A percentile compares a stretch with the other conserved stretches of the same genome.
phyloP scores from a whole-genome alignment of 805 yeast species.

The Candida sphagnicola region DNA sequence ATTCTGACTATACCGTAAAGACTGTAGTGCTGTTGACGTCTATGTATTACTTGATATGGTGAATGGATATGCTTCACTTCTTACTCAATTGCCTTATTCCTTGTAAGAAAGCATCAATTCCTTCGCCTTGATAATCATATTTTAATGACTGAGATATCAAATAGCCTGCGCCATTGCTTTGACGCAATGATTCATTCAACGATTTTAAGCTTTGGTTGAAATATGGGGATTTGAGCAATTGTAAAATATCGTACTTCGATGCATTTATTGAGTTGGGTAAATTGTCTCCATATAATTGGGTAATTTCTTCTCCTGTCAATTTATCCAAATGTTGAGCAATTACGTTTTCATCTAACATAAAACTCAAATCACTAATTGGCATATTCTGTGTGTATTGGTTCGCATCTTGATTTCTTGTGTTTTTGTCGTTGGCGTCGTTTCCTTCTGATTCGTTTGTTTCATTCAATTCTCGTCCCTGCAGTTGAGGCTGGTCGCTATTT shows the following conservation, averaged over 20 bases:
- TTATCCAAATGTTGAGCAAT: slow-evolving; percentile 29
- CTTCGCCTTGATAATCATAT: slow-evolving; percentile 52
- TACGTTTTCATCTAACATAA: slow-evolving; percentile 28
- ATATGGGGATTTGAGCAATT: slow-evolving; percentile 46
- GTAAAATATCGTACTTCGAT: slow-evolving; percentile 34
- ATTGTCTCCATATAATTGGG: slow-evolving; percentile 26
- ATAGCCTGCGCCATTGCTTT: slow-evolving; percentile 42
- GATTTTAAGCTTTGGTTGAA: slow-evolving; percentile 40
- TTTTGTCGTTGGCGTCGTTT: too few species aligned
- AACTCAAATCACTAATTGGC: slow-evolving; percentile 23
- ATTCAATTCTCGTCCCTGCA: too few species aligned
- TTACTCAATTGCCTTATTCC: slow-evolving; percentile 34
- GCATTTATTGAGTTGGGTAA: slow-evolving; percentile 38
- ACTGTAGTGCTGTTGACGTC: too few species aligned
- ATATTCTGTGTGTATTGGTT: too few species aligned
- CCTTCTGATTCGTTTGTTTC: too few species aligned
- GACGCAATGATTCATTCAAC: slow-evolving; percentile 39
- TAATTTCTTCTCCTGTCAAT: slow-evolving; percentile 31
- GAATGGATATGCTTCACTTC: slow-evolving; percentile 2
- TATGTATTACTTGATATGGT: too few species aligned
- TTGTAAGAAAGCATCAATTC: slow-evolving; percentile 45
- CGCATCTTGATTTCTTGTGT: too few species aligned
- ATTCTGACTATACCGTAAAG: too few species aligned
- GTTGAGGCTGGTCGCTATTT: too few species aligned
- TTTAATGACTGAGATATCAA: slow-evolving; percentile 47